Evolutionary conservation across 2,329 filamentous ascomycete genomes (phyloP).

Genomic region (Diaporthe citriasiana): DNA sequence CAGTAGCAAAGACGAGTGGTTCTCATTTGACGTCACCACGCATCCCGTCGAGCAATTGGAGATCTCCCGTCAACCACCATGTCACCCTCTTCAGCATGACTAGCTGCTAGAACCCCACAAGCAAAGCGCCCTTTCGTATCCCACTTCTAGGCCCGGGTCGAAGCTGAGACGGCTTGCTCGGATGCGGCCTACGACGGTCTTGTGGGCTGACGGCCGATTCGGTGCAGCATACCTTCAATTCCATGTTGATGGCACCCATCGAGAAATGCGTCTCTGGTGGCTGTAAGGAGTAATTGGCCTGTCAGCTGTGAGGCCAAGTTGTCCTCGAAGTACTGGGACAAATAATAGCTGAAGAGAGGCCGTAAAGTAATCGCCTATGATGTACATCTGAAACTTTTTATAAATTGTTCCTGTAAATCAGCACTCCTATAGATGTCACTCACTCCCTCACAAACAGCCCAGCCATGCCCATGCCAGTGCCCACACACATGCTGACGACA

Average conservation of each 20-base stretch:
- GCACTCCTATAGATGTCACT: not conserved
- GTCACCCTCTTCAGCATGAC: conserved; percentile 26
- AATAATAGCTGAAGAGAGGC: not conserved
- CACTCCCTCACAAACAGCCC: conserved; percentile 42
- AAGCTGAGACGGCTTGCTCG: not conserved
- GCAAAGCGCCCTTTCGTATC: conserved; percentile 4
- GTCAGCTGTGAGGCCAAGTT: not conserved
- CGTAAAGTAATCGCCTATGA: not conserved
- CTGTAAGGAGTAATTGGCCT: not conserved
- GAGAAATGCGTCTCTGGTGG: not conserved
- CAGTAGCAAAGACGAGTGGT: not conserved
- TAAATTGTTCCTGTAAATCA: conserved; percentile 4
- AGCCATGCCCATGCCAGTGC: conserved; percentile 74
- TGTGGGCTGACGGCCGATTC: not conserved
- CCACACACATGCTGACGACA: conserved; percentile 92
- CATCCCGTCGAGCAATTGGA: conserved; percentile 26
- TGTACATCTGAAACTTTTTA: not conserved
- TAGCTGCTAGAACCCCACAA: conserved; percentile 22
- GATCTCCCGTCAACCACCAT: conserved; percentile 14
- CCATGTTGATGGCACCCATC: not conserved
- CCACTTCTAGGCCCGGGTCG: not conserved
- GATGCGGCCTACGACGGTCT: not conserved
- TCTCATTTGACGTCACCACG: conserved; percentile 30
- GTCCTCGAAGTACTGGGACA: not conserved
- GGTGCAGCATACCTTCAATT: not conserved